Evolutionary conservation across 352 stramenopile species (phyloP), one percentile per base, ranked within the genome.

Genomic region (Phytophthora hibernalis): DNA sequence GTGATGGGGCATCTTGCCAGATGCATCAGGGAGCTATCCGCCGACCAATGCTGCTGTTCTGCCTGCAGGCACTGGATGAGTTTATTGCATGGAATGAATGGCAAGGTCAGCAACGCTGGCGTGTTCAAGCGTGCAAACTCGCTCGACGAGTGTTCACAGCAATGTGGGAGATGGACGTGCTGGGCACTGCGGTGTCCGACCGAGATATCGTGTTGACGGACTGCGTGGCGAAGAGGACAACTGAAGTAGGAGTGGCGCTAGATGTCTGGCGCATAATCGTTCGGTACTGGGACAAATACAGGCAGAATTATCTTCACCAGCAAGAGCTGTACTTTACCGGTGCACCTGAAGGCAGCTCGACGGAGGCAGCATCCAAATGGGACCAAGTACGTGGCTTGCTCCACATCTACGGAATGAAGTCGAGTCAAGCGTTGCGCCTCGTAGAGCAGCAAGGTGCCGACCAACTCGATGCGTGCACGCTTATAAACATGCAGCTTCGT

Each of bases 11-110:
- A 7, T 71, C 47, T n/a, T 95, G 85, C 38, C 40, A 52, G 15
- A 61, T 92, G 11, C 83, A 93, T 43, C 43, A 51, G 61, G 58
- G 31, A 3, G 47, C 15, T n/a, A 54, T 79, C 9, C 50, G 58
- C 9, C 71, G 82, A 18, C 85, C 87, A 1, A 87, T 91, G 70
- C 53, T 96, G 54, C 66, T 93, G 11, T 93, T 93, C 52, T 90
- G 79, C 31, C 65, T 93, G 13, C 85, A 94, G 61, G 78, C 72
- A 22, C 54, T 94, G 22, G 83, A 96, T 64, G 79, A 94, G 59
- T 92, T 89, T 55, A 79, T 96, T 40, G 70, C 77, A 1, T 70
- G 56, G 18, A 67, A 74, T 44, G 58, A 67, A 53, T 72, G 74
- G 54, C 56, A 71, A 38, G 64, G 38, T 0, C 59, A 72, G 13